phyloP scores from a whole-genome alignment of 768 basidiomycete species.

The Phallus indusiatus region DNA sequence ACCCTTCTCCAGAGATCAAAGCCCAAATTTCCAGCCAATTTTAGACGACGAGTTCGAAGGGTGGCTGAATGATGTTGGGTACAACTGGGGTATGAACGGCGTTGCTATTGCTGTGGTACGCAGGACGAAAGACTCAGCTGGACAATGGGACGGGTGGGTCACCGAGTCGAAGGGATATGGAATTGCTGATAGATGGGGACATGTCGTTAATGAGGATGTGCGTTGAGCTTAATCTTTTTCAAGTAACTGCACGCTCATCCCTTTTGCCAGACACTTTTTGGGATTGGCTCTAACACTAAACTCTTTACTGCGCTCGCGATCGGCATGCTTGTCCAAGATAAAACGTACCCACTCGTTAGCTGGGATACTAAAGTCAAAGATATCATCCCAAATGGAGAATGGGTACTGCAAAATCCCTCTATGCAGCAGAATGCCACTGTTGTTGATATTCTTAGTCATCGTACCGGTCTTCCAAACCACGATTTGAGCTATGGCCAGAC shows the following conservation, averaged over 20 bases:
- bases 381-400: slow-evolving; percentile 30
- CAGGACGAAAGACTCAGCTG: neutral
- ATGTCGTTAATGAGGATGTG: neutral
- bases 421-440: slow-evolving; percentile 27
- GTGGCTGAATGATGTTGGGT: neutral
- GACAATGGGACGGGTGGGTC: neutral
- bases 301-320: slow-evolving; percentile 30
- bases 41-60: slow-evolving; percentile 1
- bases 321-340: slow-evolving; percentile 33
- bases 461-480: slow-evolving; percentile 31
- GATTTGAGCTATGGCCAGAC: slow-evolving; percentile 22
- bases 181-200: neutral
- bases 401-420: slow-evolving; percentile 33
- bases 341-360: neutral
- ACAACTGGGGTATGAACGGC: slow-evolving; percentile 5
- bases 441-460: slow-evolving; percentile 31
- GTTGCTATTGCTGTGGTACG: slow-evolving; percentile 5
- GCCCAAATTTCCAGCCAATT: neutral
- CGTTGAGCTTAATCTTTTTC: too few relatives aligned
- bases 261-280: slow-evolving; percentile 26
- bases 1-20: too few relatives aligned
- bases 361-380: slow-evolving; percentile 30
- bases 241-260: neutral
- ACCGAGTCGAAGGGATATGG: slow-evolving; percentile 7
- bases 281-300: slow-evolving; percentile 29